Conservation (phyloP, 805 yeast species). For the Pichia cabralensis region DNA sequence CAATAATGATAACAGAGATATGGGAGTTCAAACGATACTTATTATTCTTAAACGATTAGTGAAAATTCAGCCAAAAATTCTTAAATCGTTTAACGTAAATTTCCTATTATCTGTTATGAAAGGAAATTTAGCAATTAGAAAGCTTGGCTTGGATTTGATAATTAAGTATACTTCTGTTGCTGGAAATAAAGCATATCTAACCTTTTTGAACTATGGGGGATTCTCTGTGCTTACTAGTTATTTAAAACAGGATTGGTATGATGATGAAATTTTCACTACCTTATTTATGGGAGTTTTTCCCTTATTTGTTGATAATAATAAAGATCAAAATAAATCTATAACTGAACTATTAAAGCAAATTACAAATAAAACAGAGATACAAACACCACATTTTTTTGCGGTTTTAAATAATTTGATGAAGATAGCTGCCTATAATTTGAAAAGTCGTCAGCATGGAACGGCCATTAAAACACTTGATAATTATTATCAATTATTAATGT, state of each 20-base stretch:
- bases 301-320: neutral
- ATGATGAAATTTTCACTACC: slow-evolving; percentile 33
- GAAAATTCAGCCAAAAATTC: slow-evolving; percentile 30
- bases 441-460: neutral
- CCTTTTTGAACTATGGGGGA: slow-evolving; percentile 46
- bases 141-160: slow-evolving; percentile 34
- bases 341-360: no score
- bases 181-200: slow-evolving; percentile 37
- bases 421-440: slow-evolving; percentile 4
- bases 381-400: slow-evolving; percentile 32
- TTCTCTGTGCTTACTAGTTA: slow-evolving; percentile 36
- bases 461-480: neutral
- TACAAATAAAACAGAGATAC: neutral
- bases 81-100: slow-evolving; percentile 50
- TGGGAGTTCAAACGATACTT: slow-evolving; percentile 27
- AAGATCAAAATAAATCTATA: neutral
- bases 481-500: neutral
- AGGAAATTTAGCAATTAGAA: slow-evolving; percentile 27
- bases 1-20: slow-evolving; percentile 10
- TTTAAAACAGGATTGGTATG: slow-evolving; percentile 38
- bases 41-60: slow-evolving; percentile 32
- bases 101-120: slow-evolving; percentile 52
- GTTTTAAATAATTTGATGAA: slow-evolving; percentile 13
- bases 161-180: slow-evolving; percentile 33
- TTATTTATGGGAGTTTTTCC: slow-evolving; percentile 35